phyloP scores from a whole-genome alignment of 345 rosid species.

The Microthlaspi erraticum region DNA sequence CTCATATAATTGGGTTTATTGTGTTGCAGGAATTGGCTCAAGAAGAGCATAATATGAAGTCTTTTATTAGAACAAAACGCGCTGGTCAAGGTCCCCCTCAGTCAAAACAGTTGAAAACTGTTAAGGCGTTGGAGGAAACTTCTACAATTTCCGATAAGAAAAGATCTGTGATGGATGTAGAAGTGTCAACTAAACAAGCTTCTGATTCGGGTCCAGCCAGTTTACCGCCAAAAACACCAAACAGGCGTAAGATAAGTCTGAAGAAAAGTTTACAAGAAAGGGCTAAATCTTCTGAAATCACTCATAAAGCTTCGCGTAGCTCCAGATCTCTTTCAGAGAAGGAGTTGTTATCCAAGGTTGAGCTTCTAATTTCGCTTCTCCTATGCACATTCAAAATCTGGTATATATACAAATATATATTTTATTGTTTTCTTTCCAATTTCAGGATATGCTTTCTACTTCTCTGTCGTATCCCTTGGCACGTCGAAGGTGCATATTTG shows the following conservation, averaged over 20 bases:
- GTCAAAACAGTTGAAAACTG: slow-evolving; percentile 55
- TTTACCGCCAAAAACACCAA: slow-evolving; percentile 51
- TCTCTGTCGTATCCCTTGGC: slow-evolving; percentile 66
- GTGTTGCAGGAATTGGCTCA: slow-evolving; percentile 53
- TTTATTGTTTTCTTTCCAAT: slow-evolving; percentile 31
- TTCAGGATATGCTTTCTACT: slow-evolving; percentile 74
- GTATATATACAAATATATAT: neutral
- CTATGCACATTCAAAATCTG: slow-evolving; percentile 48
- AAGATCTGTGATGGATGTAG: slow-evolving; percentile 47
- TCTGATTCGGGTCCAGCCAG: slow-evolving; percentile 52
- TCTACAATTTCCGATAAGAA: slow-evolving; percentile 50
- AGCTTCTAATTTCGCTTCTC: slow-evolving; percentile 34
- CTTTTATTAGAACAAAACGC: slow-evolving; percentile 49
- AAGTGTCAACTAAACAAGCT: slow-evolving; percentile 48
- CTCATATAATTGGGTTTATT: slow-evolving; percentile 24
- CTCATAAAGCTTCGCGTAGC: slow-evolving; percentile 49
- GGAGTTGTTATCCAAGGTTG: slow-evolving; percentile 47
- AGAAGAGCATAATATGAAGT: slow-evolving; percentile 49
- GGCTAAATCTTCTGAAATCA: slow-evolving; percentile 50
- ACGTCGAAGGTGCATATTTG: slow-evolving; percentile 89
- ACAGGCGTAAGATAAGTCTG: slow-evolving; percentile 69
- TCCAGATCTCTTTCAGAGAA: slow-evolving; percentile 45
- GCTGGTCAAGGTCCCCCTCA: slow-evolving; percentile 51
- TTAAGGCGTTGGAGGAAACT: slow-evolving; percentile 49
- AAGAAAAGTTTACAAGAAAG: slow-evolving; percentile 54